Evolutionary conservation across 2,329 filamentous ascomycete genomes (phyloP).

Genomic region (Trichoderma sp.): DNA sequence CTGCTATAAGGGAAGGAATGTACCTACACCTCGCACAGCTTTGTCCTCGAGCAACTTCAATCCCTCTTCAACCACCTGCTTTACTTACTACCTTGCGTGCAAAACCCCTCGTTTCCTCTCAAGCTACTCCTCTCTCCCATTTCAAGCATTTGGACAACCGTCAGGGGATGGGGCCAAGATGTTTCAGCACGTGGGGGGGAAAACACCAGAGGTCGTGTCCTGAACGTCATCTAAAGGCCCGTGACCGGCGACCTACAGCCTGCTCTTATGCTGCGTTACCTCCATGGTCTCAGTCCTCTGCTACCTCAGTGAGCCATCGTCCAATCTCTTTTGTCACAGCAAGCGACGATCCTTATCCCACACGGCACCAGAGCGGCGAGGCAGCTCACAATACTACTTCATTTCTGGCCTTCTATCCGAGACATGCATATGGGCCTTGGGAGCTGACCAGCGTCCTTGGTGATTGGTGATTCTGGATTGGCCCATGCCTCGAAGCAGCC

Average conservation of each 20-base stretch:
- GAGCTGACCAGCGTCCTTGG: conserved; percentile 10
- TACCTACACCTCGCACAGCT: not conserved
- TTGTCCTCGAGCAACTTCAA: not conserved
- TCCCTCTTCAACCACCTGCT: no score
- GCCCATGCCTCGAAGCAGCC: not conserved
- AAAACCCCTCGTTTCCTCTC: not conserved
- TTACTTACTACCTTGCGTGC: not conserved
- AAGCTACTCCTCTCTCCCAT: no score
- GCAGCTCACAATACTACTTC: not conserved
- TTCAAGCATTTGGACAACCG: no score
- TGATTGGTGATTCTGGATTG: conserved; percentile 11
- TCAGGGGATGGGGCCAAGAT: no score
- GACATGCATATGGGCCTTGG: conserved; percentile 19
- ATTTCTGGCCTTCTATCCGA: not conserved
- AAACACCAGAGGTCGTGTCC: not conserved
- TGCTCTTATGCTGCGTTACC: conserved; percentile 11
- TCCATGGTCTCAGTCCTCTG: conserved; percentile 6
- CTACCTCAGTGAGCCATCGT: conserved; percentile 10
- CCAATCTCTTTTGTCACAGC: conserved; percentile 18
- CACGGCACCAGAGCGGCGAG: not conserved
- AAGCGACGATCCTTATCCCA: conserved; percentile 20
- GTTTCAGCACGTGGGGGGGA: not conserved
- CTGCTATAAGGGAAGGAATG: no score
- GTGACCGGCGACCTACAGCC: conserved; percentile 9
- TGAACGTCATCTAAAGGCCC: not conserved